Conservation (phyloP, 2,329 filamentous ascomycete genomes). For the Colletotrichum sp. region DNA sequence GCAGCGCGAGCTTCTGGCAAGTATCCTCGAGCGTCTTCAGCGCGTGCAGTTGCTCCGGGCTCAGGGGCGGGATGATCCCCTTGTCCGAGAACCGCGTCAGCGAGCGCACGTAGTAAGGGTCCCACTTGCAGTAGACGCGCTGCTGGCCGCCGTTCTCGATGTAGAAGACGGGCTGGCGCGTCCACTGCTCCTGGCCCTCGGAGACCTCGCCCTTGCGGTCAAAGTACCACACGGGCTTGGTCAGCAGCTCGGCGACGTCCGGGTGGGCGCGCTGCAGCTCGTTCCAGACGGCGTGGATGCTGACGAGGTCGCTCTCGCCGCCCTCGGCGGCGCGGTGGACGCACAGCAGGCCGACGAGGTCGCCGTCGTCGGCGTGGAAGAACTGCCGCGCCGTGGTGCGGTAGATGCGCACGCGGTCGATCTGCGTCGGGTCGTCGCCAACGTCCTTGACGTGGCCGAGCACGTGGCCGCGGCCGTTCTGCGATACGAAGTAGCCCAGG, state of each 20-base stretch:
- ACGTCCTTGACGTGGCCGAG: conserved; percentile 90
- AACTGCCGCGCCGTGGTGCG: conserved; percentile 84
- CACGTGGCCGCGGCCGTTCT: conserved; percentile 85
- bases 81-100: conserved; percentile 75
- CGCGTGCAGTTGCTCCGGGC: conserved; percentile 71
- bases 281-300: conserved; percentile 83
- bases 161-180: conserved; percentile 76
- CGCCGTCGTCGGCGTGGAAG: conserved; percentile 84
- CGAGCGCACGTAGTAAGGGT: conserved; percentile 85
- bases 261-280: conserved; percentile 75
- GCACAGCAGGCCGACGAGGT: conserved; percentile 85
- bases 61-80: conserved; percentile 76
- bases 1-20: conserved; percentile 73
- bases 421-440: conserved; percentile 80
- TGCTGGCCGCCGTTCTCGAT: conserved; percentile 71
- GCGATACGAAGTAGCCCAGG: conserved; percentile 85
- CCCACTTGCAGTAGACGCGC: conserved; percentile 84
- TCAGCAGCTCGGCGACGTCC: conserved; percentile 77
- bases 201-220: conserved; percentile 88
- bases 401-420: conserved; percentile 89
- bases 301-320: conserved; percentile 83
- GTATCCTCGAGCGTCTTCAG: conserved; percentile 75
- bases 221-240: conserved; percentile 87
- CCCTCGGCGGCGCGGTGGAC: conserved; percentile 79
- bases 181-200: conserved; percentile 76